Conservation (phyloP, 179 eudicot species). For the Beta lomatogona region DNA sequence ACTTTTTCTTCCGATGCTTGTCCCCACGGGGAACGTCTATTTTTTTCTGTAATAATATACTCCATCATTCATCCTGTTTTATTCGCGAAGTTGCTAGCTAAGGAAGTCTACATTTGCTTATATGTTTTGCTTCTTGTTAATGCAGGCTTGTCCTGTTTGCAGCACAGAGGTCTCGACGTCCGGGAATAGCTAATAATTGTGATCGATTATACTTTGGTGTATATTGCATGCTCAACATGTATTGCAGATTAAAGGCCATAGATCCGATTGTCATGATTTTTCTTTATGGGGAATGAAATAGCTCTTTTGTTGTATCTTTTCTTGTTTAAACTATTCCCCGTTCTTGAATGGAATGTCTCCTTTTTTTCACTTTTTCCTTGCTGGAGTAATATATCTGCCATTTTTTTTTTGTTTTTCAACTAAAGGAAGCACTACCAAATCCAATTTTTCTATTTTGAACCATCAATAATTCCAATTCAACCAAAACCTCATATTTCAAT, state of each 20-base stretch:
- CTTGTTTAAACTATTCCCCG: constrained; percentile 7
- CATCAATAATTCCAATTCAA: too few relatives aligned
- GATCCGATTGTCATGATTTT: not conserved
- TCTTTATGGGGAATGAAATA: constrained; percentile 6
- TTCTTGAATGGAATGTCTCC: not conserved
- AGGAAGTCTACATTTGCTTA: not conserved
- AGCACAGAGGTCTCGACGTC: constrained; percentile 83
- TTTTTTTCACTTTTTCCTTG: not conserved
- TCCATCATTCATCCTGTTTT: not conserved
- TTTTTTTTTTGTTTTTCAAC: not conserved
- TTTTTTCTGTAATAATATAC: not conserved
- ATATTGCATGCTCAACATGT: constrained; percentile 22
- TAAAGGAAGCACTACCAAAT: not conserved
- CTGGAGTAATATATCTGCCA: not conserved
- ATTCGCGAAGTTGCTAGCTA: not conserved
- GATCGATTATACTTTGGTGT: constrained; percentile 24
- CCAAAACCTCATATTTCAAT: too few relatives aligned
- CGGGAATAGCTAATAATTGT: constrained; percentile 38
- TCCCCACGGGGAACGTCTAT: not conserved
- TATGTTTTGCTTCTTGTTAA: not conserved
- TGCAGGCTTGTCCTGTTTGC: constrained; percentile 95
- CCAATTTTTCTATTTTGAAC: too few relatives aligned
- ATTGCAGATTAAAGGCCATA: constrained; percentile 13
- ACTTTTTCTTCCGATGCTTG: not conserved
- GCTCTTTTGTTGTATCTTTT: constrained; percentile 12